Percentiles rank a stretch among this genome's conserved stretches.
These are phyloP conservation scores for Suhomyces maxii DNA, from an alignment of 1,139 yeast species.

Conservation along the genomic window DNA sequence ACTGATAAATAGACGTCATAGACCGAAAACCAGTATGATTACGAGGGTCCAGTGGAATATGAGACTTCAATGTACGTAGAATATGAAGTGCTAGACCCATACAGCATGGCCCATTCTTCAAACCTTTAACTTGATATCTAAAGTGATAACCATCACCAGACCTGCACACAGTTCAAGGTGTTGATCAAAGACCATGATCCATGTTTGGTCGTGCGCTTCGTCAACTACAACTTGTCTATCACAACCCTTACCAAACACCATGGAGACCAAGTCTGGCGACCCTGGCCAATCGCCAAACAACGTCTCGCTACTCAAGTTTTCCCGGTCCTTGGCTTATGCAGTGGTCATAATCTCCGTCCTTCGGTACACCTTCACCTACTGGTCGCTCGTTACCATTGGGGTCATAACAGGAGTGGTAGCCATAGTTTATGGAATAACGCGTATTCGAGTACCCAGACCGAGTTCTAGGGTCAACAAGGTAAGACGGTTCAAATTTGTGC, in stretches of 20 bases:
- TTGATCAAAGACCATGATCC: neutral
- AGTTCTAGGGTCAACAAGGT: neutral
- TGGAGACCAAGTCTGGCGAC: neutral
- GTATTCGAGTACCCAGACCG: slow-evolving; percentile 6
- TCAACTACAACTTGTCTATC: neutral
- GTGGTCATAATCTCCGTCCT: slow-evolving; percentile 10
- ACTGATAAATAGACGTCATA: no score
- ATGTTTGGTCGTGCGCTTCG: neutral
- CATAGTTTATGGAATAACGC: slow-evolving; percentile 5
- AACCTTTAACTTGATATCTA: no score
- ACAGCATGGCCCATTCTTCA: no score
- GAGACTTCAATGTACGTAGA: no score
- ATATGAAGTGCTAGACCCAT: no score
- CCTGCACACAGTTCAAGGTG: neutral
- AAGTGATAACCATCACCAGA: neutral
- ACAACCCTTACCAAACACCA: neutral
- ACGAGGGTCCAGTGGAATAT: no score
- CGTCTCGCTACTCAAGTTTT: neutral
- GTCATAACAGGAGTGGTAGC: neutral
- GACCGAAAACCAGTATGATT: no score
- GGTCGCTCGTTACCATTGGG: slow-evolving; percentile 8
- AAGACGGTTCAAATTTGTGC: slow-evolving; percentile 12
- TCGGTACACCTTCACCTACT: slow-evolving; percentile 14
- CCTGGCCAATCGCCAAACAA: neutral
- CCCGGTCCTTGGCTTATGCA: slow-evolving; percentile 1